These are phyloP conservation scores for Fonsecaea nubica DNA, from an alignment of 2,329 filamentous ascomycete species.

Conservation along the genomic window DNA sequence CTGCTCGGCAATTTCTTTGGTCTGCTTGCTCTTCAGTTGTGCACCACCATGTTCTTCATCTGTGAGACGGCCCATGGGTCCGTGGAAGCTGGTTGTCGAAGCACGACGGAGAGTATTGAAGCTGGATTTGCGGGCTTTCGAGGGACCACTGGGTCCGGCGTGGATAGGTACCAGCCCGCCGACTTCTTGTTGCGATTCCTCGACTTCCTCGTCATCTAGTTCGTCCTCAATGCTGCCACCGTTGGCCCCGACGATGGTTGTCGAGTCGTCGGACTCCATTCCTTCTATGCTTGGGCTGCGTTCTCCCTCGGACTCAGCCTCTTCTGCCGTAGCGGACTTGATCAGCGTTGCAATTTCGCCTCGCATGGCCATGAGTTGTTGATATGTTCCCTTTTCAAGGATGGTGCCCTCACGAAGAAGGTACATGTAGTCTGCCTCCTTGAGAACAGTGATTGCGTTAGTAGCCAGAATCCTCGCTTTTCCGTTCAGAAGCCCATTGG, in stretches of 20 bases:
- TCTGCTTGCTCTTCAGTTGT: constrained; percentile 75
- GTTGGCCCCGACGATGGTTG: constrained; percentile 60
- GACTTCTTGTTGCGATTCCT: constrained; percentile 71
- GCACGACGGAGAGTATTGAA: constrained; percentile 84
- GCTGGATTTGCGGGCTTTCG: constrained; percentile 68
- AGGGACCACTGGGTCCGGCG: constrained; percentile 51
- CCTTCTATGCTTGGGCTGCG: constrained; percentile 49
- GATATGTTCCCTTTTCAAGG: constrained; percentile 86
- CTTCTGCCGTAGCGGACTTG: constrained; percentile 69
- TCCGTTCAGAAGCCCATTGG: constrained; percentile 77
- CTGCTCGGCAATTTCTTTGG: constrained; percentile 87
- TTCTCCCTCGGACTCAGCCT: constrained; percentile 52
- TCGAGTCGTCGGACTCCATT: constrained; percentile 65
- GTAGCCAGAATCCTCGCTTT: constrained; percentile 95
- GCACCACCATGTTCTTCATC: constrained; percentile 73
- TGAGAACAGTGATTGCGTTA: constrained; percentile 89
- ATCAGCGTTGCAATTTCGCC: constrained; percentile 86
- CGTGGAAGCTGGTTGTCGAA: constrained; percentile 87
- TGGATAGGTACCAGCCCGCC: constrained; percentile 79
- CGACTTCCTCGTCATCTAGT: constrained; percentile 61
- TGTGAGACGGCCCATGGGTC: constrained; percentile 79
- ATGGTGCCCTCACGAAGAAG: constrained; percentile 83
- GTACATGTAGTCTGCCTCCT: constrained; percentile 86
- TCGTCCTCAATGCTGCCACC: constrained; percentile 57
- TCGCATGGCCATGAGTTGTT: constrained; percentile 90